Conservation (phyloP, 192 early-diverging fungal species). For the Backusella luteola region DNA sequence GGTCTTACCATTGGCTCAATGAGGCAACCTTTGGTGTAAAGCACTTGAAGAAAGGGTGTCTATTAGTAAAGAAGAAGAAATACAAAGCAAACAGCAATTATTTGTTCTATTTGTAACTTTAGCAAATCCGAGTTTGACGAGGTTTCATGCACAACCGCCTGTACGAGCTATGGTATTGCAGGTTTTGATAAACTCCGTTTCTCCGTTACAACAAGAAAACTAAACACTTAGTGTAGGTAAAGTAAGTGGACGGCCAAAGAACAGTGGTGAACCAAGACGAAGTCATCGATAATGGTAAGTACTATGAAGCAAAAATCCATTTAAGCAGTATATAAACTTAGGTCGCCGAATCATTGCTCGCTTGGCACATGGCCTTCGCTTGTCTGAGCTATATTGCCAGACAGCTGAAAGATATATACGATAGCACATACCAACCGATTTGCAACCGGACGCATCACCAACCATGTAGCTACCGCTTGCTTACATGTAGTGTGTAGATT, state of each 20-base stretch:
- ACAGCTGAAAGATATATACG: constrained; percentile 80
- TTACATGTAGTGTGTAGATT: constrained; percentile 87
- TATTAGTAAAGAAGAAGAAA: no score
- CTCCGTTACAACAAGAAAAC: no score
- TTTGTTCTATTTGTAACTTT: constrained; percentile 30
- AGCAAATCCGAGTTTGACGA: constrained; percentile 20
- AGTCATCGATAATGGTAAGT: constrained; percentile 55
- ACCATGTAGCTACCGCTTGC: constrained; percentile 82
- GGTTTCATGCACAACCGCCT: constrained; percentile 20
- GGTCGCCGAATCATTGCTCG: constrained; percentile 74
- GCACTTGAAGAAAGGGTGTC: no score
- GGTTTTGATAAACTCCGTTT: not conserved
- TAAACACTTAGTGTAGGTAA: constrained; percentile 54
- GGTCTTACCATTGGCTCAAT: no score
- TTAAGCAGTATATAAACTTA: constrained; percentile 9
- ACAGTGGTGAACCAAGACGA: constrained; percentile 67
- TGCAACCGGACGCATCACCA: constrained; percentile 80
- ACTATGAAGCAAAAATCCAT: no score
- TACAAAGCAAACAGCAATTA: not conserved
- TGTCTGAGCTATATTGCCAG: constrained; percentile 67
- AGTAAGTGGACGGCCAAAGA: constrained; percentile 33
- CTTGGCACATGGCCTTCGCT: constrained; percentile 50
- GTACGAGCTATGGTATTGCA: constrained; percentile 25
- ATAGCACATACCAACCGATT: constrained; percentile 79
- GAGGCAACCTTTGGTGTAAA: no score